Evolutionary conservation across 1,139 yeast species (phyloP).

Genomic region (Sugiyamaella neomexicana): DNA sequence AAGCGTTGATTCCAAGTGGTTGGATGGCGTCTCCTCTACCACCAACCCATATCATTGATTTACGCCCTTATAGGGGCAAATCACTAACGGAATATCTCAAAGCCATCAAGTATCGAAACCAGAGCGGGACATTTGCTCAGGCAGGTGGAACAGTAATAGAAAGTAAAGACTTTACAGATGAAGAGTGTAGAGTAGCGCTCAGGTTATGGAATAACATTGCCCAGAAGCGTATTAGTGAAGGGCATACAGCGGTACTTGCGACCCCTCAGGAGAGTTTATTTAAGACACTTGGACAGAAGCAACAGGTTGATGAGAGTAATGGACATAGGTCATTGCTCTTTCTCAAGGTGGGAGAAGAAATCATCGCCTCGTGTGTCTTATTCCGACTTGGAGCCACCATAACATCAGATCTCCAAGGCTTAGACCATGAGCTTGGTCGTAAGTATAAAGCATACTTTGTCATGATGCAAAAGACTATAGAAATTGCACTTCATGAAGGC

Average conservation of each 20-base stretch:
- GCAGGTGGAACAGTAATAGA: constrained; percentile 45
- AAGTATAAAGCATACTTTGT: constrained; percentile 49
- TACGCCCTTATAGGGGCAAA: constrained; percentile 43
- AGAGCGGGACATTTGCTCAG: constrained; percentile 40
- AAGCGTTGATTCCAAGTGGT: constrained; percentile 45
- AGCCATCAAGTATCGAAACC: constrained; percentile 46
- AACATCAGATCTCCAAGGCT: constrained; percentile 49
- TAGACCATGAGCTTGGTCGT: constrained; percentile 46
- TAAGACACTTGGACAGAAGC: constrained; percentile 38
- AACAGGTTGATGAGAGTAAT: constrained; percentile 32
- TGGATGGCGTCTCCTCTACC: constrained; percentile 45
- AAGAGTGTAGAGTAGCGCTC: constrained; percentile 41
- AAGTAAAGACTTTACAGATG: constrained; percentile 36
- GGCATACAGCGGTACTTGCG: constrained; percentile 45
- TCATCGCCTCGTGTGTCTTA: constrained; percentile 48
- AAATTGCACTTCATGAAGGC: constrained; percentile 45
- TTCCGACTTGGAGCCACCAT: constrained; percentile 49
- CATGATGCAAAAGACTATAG: constrained; percentile 51
- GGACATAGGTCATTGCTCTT: constrained; percentile 42
- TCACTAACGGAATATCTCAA: constrained; percentile 43
- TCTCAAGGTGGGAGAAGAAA: constrained; percentile 42
- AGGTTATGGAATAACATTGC: constrained; percentile 46
- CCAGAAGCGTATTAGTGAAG: constrained; percentile 42
- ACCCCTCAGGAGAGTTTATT: constrained; percentile 43
- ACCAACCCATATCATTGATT: constrained; percentile 46